phyloP scores from a whole-genome alignment of 768 basidiomycete genomes.

The Mycena olivaceomarginata region DNA sequence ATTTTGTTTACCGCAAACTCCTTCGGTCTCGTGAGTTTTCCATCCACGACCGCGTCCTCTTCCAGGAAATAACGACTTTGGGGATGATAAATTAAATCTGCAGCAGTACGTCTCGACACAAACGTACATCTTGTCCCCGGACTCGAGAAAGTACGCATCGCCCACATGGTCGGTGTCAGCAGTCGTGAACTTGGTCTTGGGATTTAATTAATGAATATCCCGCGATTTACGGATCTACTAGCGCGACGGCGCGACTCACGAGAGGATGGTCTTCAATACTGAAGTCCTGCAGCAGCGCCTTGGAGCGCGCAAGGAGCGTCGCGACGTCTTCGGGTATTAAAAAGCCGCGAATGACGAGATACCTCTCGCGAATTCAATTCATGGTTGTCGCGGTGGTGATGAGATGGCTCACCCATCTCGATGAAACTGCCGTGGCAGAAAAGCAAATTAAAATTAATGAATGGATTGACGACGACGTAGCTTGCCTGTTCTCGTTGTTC shows the following conservation, averaged over 20 bases:
- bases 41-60: conserved; percentile 84
- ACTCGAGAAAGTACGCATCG: conserved; percentile 94
- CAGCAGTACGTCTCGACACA: background rate
- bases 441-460: no score
- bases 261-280: conserved; percentile 86
- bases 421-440: conserved; percentile 67
- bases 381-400: background rate
- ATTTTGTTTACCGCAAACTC: conserved; percentile 95
- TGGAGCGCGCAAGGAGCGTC: conserved; percentile 81
- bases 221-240: background rate
- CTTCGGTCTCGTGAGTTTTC: conserved; percentile 84
- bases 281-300: conserved; percentile 87
- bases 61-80: conserved; percentile 91
- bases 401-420: conserved; percentile 69
- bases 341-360: conserved; percentile 87
- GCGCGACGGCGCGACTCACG: conserved; percentile 61
- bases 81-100: background rate
- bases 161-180: conserved; percentile 87
- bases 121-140: conserved; percentile 91
- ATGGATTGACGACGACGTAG: background rate
- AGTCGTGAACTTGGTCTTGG: conserved; percentile 93
- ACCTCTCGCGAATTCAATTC: conserved; percentile 65
- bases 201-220: background rate
- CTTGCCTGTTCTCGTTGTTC: conserved; percentile 35
- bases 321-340: conserved; percentile 74